Conservation (phyloP, 2,329 filamentous ascomycete species). For the Apiospora sp. region DNA sequence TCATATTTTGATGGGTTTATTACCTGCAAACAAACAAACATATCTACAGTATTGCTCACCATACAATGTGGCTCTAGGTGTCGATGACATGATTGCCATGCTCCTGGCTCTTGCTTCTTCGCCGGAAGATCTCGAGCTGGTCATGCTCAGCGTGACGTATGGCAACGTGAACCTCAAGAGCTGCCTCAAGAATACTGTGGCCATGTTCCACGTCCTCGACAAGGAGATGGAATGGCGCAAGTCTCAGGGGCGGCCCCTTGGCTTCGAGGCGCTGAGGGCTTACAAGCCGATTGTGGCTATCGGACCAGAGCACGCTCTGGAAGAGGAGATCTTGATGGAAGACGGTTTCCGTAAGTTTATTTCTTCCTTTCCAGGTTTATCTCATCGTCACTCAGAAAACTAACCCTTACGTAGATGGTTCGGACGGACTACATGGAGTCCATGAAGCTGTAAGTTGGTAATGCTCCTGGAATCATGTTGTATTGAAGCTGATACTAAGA, state of each 20-base stretch:
- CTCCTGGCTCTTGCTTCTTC: constrained; percentile 84
- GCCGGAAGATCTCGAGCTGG: constrained; percentile 84
- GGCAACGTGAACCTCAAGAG: constrained; percentile 91
- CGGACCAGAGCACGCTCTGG: constrained; percentile 84
- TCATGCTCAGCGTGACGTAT: constrained; percentile 89
- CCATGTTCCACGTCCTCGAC: constrained; percentile 90
- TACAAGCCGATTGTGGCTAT: constrained; percentile 86
- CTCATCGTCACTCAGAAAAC: constrained; percentile 22
- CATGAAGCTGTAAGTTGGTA: constrained; percentile 61
- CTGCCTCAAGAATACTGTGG: constrained; percentile 87
- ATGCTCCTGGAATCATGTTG: background rate
- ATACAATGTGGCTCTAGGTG: constrained; percentile 64
- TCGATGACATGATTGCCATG: constrained; percentile 91
- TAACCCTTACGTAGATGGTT: constrained; percentile 64
- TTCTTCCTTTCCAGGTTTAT: background rate
- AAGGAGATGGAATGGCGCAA: constrained; percentile 87
- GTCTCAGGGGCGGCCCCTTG: constrained; percentile 69
- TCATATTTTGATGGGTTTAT: background rate
- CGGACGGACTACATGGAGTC: constrained; percentile 79
- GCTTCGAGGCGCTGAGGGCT: constrained; percentile 76
- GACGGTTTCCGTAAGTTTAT: constrained; percentile 82
- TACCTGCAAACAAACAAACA: background rate
- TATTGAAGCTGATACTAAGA: constrained; percentile 22
- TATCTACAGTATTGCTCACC: constrained; percentile 27
- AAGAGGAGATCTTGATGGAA: constrained; percentile 80